A percentile compares a stretch with the other conserved stretches of the same genome.
Evolutionary conservation across 176 grass and related monocot genomes (phyloP).

Genomic region (Hordeum vulgare): MorexV3_pseudomolecules_assembly NC_058518.1:472107777-472108276

Average conservation of each 20-base stretch:
- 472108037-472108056: not conserved
- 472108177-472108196: no score
- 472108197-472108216: no score
- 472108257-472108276: no score
- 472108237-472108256: no score
- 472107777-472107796: not conserved
- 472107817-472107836: not conserved
- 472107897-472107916: not conserved
- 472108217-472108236: no score
- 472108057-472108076: not conserved
- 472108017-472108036: not conserved
- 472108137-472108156: no score
- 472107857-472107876: not conserved
- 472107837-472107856: not conserved
- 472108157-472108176: no score
- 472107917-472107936: not conserved
- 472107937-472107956: not conserved
- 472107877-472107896: not conserved
- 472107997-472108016: not conserved
- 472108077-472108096: no score
- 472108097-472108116: no score
- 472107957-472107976: not conserved
- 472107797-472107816: not conserved
- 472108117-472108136: no score
- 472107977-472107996: not conserved